A percentile compares a stretch with the other conserved stretches of the same genome.
phyloP scores from a whole-genome alignment of 1,284 basidiomycete species.

The Marasmius oreades region DNA sequence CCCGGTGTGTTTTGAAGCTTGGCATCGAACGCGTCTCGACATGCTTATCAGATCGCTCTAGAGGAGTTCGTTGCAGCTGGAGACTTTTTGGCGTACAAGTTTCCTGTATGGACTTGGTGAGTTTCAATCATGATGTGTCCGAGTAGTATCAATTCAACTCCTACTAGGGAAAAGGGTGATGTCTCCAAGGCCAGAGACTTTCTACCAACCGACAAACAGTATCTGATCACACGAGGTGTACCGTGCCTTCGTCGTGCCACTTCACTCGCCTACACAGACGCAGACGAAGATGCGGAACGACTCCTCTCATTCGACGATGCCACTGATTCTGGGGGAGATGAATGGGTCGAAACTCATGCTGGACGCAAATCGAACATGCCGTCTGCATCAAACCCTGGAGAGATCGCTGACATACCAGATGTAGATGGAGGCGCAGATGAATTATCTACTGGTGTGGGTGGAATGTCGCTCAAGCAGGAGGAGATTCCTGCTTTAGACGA shows the following conservation, averaged over 20 bases:
- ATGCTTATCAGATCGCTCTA: conserved; percentile 28
- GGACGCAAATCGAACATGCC: conserved; percentile 56
- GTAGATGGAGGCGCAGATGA: conserved; percentile 61
- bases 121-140: conserved; percentile 25
- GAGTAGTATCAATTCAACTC: not conserved
- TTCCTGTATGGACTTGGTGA: conserved; percentile 92
- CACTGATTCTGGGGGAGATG: conserved; percentile 55
- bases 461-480: conserved; percentile 36
- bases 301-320: conserved; percentile 73
- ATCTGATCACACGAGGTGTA: conserved; percentile 90
- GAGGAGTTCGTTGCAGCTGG: conserved; percentile 97
- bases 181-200: conserved; percentile 84
- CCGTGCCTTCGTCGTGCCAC: conserved; percentile 90
- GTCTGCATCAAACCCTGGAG: conserved; percentile 50
- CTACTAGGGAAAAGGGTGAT: conserved; percentile 85
- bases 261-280: conserved; percentile 90
- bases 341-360: conserved; percentile 87
- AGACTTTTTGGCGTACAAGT: conserved; percentile 94
- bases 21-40: conserved; percentile 5
- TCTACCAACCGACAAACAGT: conserved; percentile 93
- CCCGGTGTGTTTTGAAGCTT: conserved; percentile 64
- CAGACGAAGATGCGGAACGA: conserved; percentile 92
- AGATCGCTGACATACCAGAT: conserved; percentile 84
- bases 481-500: conserved; percentile 51
- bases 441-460: conserved; percentile 37